Base-by-base conservation (phyloP, 2,329 filamentous ascomycete species). In the Diplodia intermedia region DNA sequence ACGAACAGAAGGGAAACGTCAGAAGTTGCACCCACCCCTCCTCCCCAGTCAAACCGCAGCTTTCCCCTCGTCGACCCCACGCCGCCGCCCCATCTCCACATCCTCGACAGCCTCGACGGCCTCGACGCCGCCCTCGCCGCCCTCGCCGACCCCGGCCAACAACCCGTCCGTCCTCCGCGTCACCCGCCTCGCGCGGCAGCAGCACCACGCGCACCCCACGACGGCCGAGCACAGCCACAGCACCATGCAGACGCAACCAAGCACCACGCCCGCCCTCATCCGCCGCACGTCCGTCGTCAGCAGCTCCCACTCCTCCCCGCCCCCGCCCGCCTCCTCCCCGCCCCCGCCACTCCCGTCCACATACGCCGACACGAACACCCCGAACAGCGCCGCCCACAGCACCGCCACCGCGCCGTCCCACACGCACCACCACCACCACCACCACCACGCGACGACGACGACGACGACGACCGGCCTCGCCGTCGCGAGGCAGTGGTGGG, bases 161-260 rank as follows among this genome's bases (percentile, higher is more conserved):
- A 47, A 23, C 56, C 33, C 33, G 20, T 61, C 56, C 40, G 38
- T 31, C 56, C n/a, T 61, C 26, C 56, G 47, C 26, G 23, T 47
- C 38, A 61, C 56, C 56, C 56, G 31, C 56, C 56, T 47, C 56
- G 56, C 56, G 2, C 56, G 56, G 49, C 56, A 61, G 49, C 56
- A 61, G 20, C 56, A 61, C 56, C 56, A 61, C 23, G 23, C 40
- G 12, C 38, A 47, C 18, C 56, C 40, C 56, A 61, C 49, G 3
- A 61, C 23, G 0, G 56, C 56, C 38, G 56, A 49, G 15, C 14
- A 18, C 5, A 61, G n/a, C 56, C 56, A 61, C 56, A 61, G 12
- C 40, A 61, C 23, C 56, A 61, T 61, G 26, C 40, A 47, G 20
- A 49, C 26, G 2, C n/a, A 43, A 36, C 33, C 56, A 1, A 61